Conservation (phyloP, 257 asterid genomes). For the Gentiana straminea region DNA sequence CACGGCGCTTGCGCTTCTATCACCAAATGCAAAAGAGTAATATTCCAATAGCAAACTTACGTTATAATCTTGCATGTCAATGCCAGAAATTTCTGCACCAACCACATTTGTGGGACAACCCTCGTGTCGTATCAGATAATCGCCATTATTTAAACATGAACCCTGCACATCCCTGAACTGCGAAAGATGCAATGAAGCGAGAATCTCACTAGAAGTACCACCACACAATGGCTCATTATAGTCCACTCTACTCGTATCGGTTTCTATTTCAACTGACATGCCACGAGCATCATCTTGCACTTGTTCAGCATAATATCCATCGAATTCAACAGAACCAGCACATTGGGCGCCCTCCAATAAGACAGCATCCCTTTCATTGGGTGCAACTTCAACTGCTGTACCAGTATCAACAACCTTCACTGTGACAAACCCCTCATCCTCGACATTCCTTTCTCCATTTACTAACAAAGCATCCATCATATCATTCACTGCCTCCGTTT, state of each 20-base stretch:
- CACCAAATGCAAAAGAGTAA: background rate
- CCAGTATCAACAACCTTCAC: slow-evolving; percentile 23
- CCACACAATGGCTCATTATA: slow-evolving; percentile 12
- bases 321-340: slow-evolving; percentile 25
- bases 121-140: slow-evolving; percentile 23
- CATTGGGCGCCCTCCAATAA: slow-evolving; percentile 20
- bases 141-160: slow-evolving; percentile 25
- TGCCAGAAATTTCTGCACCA: slow-evolving; percentile 33
- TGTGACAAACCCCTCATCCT: slow-evolving; percentile 14
- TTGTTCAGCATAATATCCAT: slow-evolving; percentile 15
- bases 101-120: slow-evolving; percentile 24
- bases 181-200: slow-evolving; percentile 20
- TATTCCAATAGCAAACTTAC: slow-evolving; percentile 31
- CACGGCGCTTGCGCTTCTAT: no score
- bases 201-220: slow-evolving; percentile 21
- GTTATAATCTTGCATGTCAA: slow-evolving; percentile 30
- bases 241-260: background rate
- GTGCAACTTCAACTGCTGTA: slow-evolving; percentile 26
- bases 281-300: slow-evolving; percentile 20
- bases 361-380: slow-evolving; percentile 18
- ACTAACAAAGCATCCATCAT: slow-evolving; percentile 22
- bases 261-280: slow-evolving; percentile 10
- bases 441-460: slow-evolving; percentile 21
- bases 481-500: slow-evolving; percentile 13
- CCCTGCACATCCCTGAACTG: slow-evolving; percentile 23